phyloP scores from a whole-genome alignment of 1,284 basidiomycete species.

The Ustilago cynodontis region DNA sequence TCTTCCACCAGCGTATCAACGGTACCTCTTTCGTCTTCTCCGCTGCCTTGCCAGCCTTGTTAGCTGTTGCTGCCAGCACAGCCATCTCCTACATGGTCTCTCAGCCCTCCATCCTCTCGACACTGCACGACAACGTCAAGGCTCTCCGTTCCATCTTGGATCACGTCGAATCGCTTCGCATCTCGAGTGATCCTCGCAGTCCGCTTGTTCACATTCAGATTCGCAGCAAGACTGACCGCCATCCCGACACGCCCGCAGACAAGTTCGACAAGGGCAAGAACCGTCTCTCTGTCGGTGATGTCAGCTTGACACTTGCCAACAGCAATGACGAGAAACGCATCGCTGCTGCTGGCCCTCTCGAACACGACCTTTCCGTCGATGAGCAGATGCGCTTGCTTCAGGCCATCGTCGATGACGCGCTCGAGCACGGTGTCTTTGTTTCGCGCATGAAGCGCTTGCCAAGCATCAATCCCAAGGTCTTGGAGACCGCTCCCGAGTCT shows the following conservation, averaged over 20 bases:
- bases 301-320: slow-evolving; percentile 35
- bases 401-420: slow-evolving; percentile 59
- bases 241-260: slow-evolving; percentile 57
- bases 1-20: slow-evolving; percentile 95
- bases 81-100: slow-evolving; percentile 80
- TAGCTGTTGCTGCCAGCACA: slow-evolving; percentile 87
- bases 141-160: slow-evolving; percentile 83
- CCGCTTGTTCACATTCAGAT: slow-evolving; percentile 89
- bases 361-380: slow-evolving; percentile 55
- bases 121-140: slow-evolving; percentile 84
- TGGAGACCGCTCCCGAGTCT: slow-evolving; percentile 55
- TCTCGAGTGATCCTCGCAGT: slow-evolving; percentile 86
- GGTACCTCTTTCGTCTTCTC: slow-evolving; percentile 96
- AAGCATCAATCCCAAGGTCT: slow-evolving; percentile 56
- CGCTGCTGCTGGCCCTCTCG: slow-evolving; percentile 11
- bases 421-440: slow-evolving; percentile 63
- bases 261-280: slow-evolving; percentile 53
- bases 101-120: slow-evolving; percentile 78
- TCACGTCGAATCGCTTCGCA: slow-evolving; percentile 79
- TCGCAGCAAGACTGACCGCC: slow-evolving; percentile 66
- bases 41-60: slow-evolving; percentile 89
- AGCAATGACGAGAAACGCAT: slow-evolving; percentile 38
- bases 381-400: slow-evolving; percentile 63
- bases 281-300: slow-evolving; percentile 44
- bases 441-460: slow-evolving; percentile 55